Conservation (phyloP, 495 filamentous ascomycete genomes). For the Beverwykella pulmonaria region DNA sequence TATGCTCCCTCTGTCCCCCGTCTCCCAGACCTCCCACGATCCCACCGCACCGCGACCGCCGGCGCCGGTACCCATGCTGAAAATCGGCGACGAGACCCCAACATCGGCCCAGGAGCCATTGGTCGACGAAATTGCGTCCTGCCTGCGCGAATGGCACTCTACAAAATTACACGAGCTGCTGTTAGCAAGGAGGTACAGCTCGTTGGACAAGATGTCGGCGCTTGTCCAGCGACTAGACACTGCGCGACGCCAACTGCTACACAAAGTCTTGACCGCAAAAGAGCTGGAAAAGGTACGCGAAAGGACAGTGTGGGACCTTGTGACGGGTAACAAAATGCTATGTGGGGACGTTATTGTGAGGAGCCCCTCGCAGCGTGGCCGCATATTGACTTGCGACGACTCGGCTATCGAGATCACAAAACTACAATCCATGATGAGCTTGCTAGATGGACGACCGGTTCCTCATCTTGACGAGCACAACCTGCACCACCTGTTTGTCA, state of each 20-base stretch:
- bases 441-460: conserved; percentile 77
- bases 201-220: conserved; percentile 77
- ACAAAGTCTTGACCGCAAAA: conserved; percentile 84
- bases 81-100: conserved; percentile 94
- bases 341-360: conserved; percentile 90
- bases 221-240: conserved; percentile 80
- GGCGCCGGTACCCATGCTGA: conserved; percentile 94
- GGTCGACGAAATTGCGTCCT: conserved; percentile 96
- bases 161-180: conserved; percentile 95
- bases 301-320: conserved; percentile 91
- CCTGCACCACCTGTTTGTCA: conserved; percentile 82
- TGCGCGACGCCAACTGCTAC: conserved; percentile 82
- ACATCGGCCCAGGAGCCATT: conserved; percentile 86
- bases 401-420: conserved; percentile 88
- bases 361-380: conserved; percentile 78
- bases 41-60: conserved; percentile 73
- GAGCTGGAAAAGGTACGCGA: conserved; percentile 78
- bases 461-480: conserved; percentile 67
- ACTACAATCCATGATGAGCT: conserved; percentile 92
- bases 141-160: conserved; percentile 95
- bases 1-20: conserved; percentile 34
- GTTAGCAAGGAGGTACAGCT: conserved; percentile 74
- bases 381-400: conserved; percentile 87
- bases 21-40: conserved; percentile 51
- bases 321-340: conserved; percentile 89